A percentile compares a stretch with the other conserved stretches of the same genome.
phyloP scores from a whole-genome alignment of 768 basidiomycete species.

The Artomyces pyxidatus region DNA sequence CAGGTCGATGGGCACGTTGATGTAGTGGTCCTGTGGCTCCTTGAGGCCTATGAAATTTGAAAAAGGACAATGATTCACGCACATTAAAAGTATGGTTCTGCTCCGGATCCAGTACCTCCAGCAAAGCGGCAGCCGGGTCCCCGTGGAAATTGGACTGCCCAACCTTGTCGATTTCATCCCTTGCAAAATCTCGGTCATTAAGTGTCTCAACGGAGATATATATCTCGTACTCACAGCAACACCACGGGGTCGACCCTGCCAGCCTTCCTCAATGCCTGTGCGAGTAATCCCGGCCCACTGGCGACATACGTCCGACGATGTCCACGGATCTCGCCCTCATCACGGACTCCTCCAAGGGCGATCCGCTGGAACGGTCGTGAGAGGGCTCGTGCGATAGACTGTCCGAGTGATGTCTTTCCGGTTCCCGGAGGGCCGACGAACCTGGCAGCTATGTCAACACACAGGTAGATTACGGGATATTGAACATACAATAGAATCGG shows the following conservation, averaged over 20 bases:
- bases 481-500: conserved; percentile 58
- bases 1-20: conserved; percentile 83
- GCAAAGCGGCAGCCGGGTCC: conserved; percentile 81
- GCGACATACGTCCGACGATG: conserved; percentile 88
- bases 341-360: conserved; percentile 84
- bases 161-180: conserved; percentile 89
- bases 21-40: conserved; percentile 70
- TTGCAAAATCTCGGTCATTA: too few relatives aligned
- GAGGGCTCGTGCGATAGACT: conserved; percentile 78
- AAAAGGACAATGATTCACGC: conserved; percentile 16
- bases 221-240: conserved; percentile 45
- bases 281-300: conserved; percentile 75
- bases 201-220: too few relatives aligned
- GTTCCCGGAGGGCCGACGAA: conserved; percentile 89
- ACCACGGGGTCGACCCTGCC: conserved; percentile 76
- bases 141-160: conserved; percentile 85
- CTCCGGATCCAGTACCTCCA: conserved; percentile 92
- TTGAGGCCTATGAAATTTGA: not conserved
- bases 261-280: conserved; percentile 80
- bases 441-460: conserved; percentile 25
- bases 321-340: conserved; percentile 81
- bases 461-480: not conserved
- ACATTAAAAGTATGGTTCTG: conserved; percentile 82
- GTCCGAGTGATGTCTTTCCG: conserved; percentile 88
- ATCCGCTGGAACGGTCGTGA: conserved; percentile 87